These are phyloP conservation scores for Scalesia atractyloides DNA, from an alignment of 129 eudicot species.

Conservation along the genomic window DNA sequence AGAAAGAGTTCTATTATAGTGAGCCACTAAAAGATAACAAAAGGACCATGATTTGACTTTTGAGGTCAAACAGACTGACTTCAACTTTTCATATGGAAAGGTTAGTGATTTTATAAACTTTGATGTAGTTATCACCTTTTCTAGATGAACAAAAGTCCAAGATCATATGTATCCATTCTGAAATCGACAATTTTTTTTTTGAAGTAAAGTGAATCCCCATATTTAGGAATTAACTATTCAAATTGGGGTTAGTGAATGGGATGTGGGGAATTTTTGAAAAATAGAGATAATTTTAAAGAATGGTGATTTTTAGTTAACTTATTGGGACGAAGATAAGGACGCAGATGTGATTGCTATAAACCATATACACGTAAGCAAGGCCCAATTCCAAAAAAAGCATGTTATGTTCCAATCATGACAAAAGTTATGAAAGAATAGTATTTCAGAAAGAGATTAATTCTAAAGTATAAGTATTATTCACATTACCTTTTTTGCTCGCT, in stretches of 20 bases:
- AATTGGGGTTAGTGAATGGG: no score
- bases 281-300: no score
- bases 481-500: constrained; percentile 86
- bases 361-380: neutral
- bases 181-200: neutral
- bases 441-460: neutral
- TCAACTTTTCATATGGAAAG: neutral
- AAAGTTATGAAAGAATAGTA: neutral
- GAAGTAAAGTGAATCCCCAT: no score
- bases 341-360: no score
- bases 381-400: neutral
- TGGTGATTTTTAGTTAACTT: no score
- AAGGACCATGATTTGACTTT: neutral
- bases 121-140: neutral
- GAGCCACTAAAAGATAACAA: neutral
- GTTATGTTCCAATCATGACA: no score
- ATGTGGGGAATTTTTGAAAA: no score
- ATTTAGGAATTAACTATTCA: no score
- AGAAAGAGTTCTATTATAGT: neutral
- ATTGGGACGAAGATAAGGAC: no score
- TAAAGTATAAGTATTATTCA: neutral
- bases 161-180: constrained; percentile 4
- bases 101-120: neutral
- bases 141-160: neutral
- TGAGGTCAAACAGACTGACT: constrained; percentile 2